Evolutionary conservation across 441 rosid species (phyloP).

Genomic region (Isatis lusitanica): DNA sequence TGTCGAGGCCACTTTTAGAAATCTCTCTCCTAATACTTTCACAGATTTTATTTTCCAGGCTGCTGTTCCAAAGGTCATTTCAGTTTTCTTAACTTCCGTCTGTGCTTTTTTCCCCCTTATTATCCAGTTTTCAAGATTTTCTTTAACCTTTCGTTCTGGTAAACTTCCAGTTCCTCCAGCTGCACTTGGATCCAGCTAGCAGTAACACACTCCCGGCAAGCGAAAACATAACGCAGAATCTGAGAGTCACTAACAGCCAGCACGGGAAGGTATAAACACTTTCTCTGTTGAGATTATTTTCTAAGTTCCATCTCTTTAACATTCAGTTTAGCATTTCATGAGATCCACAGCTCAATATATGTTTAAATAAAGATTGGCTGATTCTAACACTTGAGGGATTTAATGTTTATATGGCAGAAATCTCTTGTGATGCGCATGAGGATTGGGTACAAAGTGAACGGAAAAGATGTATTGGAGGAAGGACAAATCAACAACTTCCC

Average conservation of each 20-base stretch:
- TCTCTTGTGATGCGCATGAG: constrained; percentile 90
- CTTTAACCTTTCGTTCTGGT: constrained; percentile 6
- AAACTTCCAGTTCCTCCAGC: constrained; percentile 80
- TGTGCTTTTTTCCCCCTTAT: neutral
- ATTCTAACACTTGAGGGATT: constrained; percentile 10
- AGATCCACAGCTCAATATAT: neutral
- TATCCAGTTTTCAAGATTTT: neutral
- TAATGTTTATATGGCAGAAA: constrained; percentile 61
- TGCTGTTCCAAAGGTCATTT: constrained; percentile 92
- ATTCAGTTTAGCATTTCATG: neutral
- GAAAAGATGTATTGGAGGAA: constrained; percentile 80
- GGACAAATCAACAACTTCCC: constrained; percentile 94
- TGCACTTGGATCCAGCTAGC: constrained; percentile 93
- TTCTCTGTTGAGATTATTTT: neutral
- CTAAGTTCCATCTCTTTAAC: neutral
- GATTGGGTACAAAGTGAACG: constrained; percentile 80
- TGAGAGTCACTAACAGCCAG: constrained; percentile 87
- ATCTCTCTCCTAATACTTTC: constrained; percentile 59
- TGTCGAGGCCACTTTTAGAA: constrained; percentile 75
- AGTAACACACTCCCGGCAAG: constrained; percentile 68
- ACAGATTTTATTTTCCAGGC: constrained; percentile 94
- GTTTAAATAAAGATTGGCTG: neutral
- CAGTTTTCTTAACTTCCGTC: neutral
- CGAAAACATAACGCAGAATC: constrained; percentile 61
- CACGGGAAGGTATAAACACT: constrained; percentile 78